Conservation (phyloP, 1,284 basidiomycete species). For the Papiliotrema fonsecae region DNA sequence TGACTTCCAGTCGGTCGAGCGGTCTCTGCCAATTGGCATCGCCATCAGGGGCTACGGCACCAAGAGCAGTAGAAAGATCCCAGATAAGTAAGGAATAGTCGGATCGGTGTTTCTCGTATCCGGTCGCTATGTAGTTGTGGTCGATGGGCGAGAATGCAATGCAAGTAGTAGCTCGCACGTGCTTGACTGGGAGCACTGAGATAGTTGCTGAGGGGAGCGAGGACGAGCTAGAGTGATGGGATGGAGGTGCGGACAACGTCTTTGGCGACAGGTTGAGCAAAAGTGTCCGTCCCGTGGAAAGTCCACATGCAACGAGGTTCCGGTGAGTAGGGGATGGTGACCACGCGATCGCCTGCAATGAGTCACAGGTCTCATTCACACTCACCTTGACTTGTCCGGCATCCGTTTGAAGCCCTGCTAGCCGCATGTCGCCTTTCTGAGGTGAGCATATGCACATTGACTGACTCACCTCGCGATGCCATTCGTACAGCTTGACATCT, state of each 20-base stretch:
- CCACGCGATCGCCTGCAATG: slow-evolving; percentile 37
- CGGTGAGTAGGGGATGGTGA: slow-evolving; percentile 34
- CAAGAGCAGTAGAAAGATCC: slow-evolving; percentile 39
- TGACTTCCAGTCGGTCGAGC: slow-evolving; percentile 25
- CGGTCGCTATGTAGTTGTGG: slow-evolving; percentile 38
- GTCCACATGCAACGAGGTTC: slow-evolving; percentile 33
- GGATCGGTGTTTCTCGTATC: slow-evolving; percentile 44
- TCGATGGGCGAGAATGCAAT: slow-evolving; percentile 40
- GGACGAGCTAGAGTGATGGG: slow-evolving; percentile 1
- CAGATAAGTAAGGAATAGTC: slow-evolving; percentile 44
- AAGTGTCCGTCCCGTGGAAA: slow-evolving; percentile 33
- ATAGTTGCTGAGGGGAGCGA: slow-evolving; percentile 13
- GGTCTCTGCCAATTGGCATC: slow-evolving; percentile 21
- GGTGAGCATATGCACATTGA: neutral
- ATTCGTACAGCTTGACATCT: slow-evolving; percentile 44
- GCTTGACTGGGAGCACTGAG: slow-evolving; percentile 33
- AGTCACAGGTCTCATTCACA: neutral
- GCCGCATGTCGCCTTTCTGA: slow-evolving; percentile 33
- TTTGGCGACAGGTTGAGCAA: slow-evolving; percentile 33
- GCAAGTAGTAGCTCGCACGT: slow-evolving; percentile 36
- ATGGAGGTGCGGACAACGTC: slow-evolving; percentile 25
- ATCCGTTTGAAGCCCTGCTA: slow-evolving; percentile 41
- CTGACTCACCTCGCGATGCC: slow-evolving; percentile 29
- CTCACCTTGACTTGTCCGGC: slow-evolving; percentile 35
- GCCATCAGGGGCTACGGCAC: slow-evolving; percentile 16